Evolutionary conservation across 2,329 filamentous ascomycete species (phyloP).

Genomic region (Nigrograna mackinnonii): DNA sequence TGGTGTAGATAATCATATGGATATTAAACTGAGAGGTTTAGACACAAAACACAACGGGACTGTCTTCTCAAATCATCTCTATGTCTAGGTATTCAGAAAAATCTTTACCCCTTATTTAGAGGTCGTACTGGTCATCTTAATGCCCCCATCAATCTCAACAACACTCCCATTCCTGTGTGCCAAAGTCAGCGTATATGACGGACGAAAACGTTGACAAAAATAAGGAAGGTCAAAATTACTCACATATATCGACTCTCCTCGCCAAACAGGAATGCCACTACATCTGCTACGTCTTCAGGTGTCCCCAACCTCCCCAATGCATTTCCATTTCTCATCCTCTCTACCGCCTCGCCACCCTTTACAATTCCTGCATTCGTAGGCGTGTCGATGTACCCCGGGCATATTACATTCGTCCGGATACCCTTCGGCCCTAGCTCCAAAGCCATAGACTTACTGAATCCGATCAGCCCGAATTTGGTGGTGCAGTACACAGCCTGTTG

Average conservation of each 20-base stretch:
- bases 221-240: too few species aligned
- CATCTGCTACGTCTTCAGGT: conserved; percentile 54
- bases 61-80: too few species aligned
- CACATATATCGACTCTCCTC: conserved; percentile 50
- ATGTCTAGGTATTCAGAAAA: too few species aligned
- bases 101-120: conserved; percentile 21
- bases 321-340: conserved; percentile 43
- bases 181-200: too few species aligned
- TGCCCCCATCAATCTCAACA: conserved; percentile 52
- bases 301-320: conserved; percentile 49
- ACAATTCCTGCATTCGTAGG: conserved; percentile 55
- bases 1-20: too few species aligned
- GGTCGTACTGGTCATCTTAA: conserved; percentile 33
- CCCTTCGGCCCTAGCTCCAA: conserved; percentile 35
- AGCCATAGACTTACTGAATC: conserved; percentile 36
- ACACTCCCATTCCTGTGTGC: conserved; percentile 53
- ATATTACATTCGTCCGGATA: conserved; percentile 33
- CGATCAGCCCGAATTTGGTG: conserved; percentile 39
- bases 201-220: too few species aligned
- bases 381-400: conserved; percentile 50
- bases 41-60: too few species aligned
- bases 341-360: conserved; percentile 49
- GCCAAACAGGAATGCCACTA: conserved; percentile 54
- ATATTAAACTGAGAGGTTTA: too few species aligned
- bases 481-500: conserved; percentile 37